Evolutionary conservation across 169 alveolate genomes (phyloP), one percentile per base, ranked within the genome.

Genomic region (Eimeria acervulina): DNA sequence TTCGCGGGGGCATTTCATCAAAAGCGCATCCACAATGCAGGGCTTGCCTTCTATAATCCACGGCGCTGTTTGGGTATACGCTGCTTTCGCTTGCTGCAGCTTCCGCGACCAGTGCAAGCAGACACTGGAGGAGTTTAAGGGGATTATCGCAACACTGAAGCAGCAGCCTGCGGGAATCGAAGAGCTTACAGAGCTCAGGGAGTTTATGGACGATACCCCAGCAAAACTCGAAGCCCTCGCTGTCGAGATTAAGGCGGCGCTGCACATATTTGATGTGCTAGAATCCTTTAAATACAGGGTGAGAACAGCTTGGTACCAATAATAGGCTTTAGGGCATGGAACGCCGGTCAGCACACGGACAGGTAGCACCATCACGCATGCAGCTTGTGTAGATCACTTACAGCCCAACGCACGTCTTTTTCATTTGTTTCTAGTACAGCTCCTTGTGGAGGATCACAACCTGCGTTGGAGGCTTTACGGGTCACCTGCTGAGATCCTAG

Each of bases 101-200:
- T 99, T 99, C 36, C 98, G 98, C 96, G 98, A 98, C 81, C 95
- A 93, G 47, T 98, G 97, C 97, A 97, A 97, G 72, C 97, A 97
- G 0, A 98, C 98, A 2, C 97, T 97, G 74, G 97, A 98, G 38
- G 97, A 98, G 33, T 99, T 98, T 96, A 97, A 97, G 63, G 97
- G 97, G 96, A 97, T 98, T 96, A 97, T 97, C 33, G 97, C 97
- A 66, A 98, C 98, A 59, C 98, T 99, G 61, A 97, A 97, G 94
- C 96, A 97, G 89, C 97, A 97, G 89, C 99, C 99, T 26, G 96
- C 97, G 40, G 98, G 98, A 95, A 98, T 98, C 90, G 99, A 98
- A 96, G 99, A 98, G 81, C 97, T 98, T 81, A 98, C 98, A 8
- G 98, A 97, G 52, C 96, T 98, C 26, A 97, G 97, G 96, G 98